phyloP scores from a whole-genome alignment of 2,329 filamentous ascomycete species.

The Meredithiella fracta region DNA sequence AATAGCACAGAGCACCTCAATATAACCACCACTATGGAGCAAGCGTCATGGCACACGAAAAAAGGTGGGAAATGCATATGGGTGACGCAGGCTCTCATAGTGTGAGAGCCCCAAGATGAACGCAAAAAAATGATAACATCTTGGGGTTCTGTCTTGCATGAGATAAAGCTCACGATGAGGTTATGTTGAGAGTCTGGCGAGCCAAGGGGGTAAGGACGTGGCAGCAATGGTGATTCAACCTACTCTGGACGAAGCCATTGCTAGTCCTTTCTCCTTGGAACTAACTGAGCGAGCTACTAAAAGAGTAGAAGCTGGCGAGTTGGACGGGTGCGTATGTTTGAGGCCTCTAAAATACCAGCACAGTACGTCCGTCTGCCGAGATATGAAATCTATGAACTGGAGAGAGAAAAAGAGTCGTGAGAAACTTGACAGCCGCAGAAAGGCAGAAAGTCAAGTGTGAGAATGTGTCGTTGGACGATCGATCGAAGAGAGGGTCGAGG shows the following conservation, averaged over 20 bases:
- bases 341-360: not conserved
- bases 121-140: not conserved
- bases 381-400: not conserved
- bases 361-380: conserved; percentile 9
- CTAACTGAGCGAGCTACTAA: conserved; percentile 12
- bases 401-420: not conserved
- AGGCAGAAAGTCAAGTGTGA: too few relatives aligned
- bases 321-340: conserved; percentile 9
- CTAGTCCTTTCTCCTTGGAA: conserved; percentile 15
- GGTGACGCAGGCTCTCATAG: not conserved
- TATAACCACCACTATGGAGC: not conserved
- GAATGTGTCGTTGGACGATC: too few relatives aligned
- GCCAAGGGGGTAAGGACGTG: conserved; percentile 15
- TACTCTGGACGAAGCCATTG: conserved; percentile 15
- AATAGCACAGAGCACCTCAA: conserved; percentile 8
- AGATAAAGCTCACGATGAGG: not conserved
- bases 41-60: conserved; percentile 4
- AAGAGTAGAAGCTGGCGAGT: conserved; percentile 12
- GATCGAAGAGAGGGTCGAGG: conserved; percentile 1
- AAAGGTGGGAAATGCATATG: not conserved
- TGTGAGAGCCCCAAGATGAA: too few relatives aligned
- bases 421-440: not conserved
- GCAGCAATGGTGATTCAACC: conserved; percentile 15
- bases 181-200: conserved; percentile 1
- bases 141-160: not conserved